Percentiles rank a stretch among this genome's conserved stretches.
Conservation (phyloP, 768 basidiomycete genomes). For the Pholiota conissans region DNA sequence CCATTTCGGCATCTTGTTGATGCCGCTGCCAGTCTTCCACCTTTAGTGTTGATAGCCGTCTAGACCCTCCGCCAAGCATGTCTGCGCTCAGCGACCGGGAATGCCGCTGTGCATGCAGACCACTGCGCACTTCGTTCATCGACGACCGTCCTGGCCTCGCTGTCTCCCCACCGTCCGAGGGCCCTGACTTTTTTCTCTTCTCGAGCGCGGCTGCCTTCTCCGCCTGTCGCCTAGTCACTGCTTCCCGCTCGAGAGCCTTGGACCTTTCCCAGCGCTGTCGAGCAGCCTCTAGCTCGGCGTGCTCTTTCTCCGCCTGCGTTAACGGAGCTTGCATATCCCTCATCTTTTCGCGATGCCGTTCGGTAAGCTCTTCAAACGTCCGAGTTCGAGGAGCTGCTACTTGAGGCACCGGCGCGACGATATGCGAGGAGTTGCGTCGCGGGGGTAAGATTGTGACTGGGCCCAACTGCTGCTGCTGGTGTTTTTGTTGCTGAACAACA, state of each 20-base stretch:
- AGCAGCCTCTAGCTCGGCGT: slow-evolving; percentile 74
- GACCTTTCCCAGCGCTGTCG: slow-evolving; percentile 82
- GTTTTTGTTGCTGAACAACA: slow-evolving; percentile 27
- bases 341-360: slow-evolving; percentile 85
- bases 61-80: slow-evolving; percentile 51
- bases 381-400: slow-evolving; percentile 52
- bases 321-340: slow-evolving; percentile 80
- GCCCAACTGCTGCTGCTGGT: slow-evolving; percentile 14
- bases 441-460: slow-evolving; percentile 51
- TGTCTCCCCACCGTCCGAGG: slow-evolving; percentile 28
- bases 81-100: slow-evolving; percentile 63
- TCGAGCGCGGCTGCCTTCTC: slow-evolving; percentile 64
- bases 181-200: slow-evolving; percentile 43
- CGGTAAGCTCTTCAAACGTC: slow-evolving; percentile 86
- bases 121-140: slow-evolving; percentile 22
- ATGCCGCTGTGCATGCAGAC: slow-evolving; percentile 37
- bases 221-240: slow-evolving; percentile 68
- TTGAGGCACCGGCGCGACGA: slow-evolving; percentile 49
- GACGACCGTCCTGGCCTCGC: slow-evolving; percentile 22
- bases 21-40: slow-evolving; percentile 85
- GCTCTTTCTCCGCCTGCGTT: slow-evolving; percentile 77
- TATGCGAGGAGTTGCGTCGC: slow-evolving; percentile 35
- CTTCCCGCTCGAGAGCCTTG: slow-evolving; percentile 71
- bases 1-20: slow-evolving; percentile 46
- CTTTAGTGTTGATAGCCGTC: slow-evolving; percentile 72